A percentile compares a stretch with the other conserved stretches of the same genome.
Conservation (phyloP, 192 early-diverging fungal genomes). For the Linnemannia elongata region DNA sequence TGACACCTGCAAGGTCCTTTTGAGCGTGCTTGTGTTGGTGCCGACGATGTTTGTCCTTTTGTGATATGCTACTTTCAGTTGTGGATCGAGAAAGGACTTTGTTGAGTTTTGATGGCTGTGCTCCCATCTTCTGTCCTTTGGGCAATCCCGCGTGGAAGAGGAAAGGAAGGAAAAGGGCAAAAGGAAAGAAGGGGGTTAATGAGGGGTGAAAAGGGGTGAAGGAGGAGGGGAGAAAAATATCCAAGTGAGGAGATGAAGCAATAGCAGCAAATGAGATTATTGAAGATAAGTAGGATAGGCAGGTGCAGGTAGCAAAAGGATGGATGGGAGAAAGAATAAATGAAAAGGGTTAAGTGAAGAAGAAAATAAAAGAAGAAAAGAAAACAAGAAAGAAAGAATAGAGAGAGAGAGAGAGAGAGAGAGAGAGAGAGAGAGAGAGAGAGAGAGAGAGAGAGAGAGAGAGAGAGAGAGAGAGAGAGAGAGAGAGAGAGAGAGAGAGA, state of each 20-base stretch:
- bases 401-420: too few relatives aligned
- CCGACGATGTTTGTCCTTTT: background rate
- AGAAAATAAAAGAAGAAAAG: background rate
- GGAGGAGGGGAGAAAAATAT: background rate
- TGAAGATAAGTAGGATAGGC: background rate
- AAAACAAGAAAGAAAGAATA: too few relatives aligned
- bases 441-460: too few relatives aligned
- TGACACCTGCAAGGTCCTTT: background rate
- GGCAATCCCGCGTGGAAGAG: background rate
- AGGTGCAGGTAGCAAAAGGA: background rate
- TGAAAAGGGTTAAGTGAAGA: background rate
- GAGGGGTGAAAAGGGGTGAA: background rate
- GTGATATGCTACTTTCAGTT: slow-evolving; percentile 16
- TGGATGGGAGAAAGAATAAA: background rate
- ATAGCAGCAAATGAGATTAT: background rate
- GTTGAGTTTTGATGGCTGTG: slow-evolving; percentile 28
- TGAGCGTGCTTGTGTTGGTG: background rate
- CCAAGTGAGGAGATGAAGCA: background rate
- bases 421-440: too few relatives aligned
- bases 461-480: too few relatives aligned
- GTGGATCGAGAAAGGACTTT: slow-evolving; percentile 26
- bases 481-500: too few relatives aligned
- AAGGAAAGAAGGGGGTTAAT: background rate
- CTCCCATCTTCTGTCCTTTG: slow-evolving; percentile 19
- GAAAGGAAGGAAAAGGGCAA: background rate